Evolutionary conservation across 306 rosid species (phyloP), one percentile per base, ranked within the genome.

Genomic region (Carpinus viminea): DNA sequence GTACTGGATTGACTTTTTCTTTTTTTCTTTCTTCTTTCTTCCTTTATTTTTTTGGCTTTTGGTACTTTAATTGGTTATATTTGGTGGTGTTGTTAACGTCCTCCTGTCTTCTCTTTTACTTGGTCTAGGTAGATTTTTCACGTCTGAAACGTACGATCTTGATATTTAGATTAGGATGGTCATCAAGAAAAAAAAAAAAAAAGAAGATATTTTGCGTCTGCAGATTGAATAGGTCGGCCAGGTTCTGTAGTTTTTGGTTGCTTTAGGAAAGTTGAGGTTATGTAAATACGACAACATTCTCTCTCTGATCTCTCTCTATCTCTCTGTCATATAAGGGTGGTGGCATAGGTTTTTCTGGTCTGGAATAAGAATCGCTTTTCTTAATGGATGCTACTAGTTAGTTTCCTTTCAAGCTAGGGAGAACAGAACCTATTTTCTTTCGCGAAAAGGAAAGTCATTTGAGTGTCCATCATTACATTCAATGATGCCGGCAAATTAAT

Each of bases 361-460:
- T 68, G 82, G 70, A 65, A 79, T 68, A 65, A 77, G 72, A 71
- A 76, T 64, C 74, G 68, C 70, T 72, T 76, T 76, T 56, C 57
- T 65, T 9, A 48, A 51, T 46, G 79, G 59, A 71, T 56, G 74
- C 80, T 3, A 76, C 7, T 6, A 5, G 70, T 83, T 81, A 50
- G 78, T 70, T 69, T 73, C 73, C 66, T 76, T 81, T 84, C 80
- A 36, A 43, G n/a, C n/a, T n/a, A n/a, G 21, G 28, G 20, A 24
- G 4, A 46, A 31, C 75, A 24, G 4, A 46, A 31, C 75, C 21
- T 64, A 36, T 53, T 50, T 74, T 80, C 77, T 85, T 85, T 65
- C 68, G 64, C 74, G 74, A 53, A 68, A 69, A 68, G 80, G 74
- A 66, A 72, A 75, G 89, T 55, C 78, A 48, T 45, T 74, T 52